Conservation (phyloP, 352 stramenopile genomes). For the Pythium rishiriense region DNA sequence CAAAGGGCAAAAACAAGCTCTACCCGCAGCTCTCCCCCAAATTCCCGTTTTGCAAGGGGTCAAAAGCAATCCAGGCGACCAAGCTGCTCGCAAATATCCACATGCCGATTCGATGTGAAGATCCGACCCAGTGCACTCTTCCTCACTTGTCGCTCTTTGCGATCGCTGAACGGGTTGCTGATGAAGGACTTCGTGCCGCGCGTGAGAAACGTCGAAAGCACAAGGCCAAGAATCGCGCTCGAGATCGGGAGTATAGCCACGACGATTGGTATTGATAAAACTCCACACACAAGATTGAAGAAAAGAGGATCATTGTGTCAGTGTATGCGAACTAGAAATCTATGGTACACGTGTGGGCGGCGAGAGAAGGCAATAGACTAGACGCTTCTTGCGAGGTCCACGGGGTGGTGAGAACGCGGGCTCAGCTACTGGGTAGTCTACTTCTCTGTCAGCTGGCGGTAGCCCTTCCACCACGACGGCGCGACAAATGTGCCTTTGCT, state of each 20-base stretch:
- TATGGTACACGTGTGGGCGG: constrained; percentile 26
- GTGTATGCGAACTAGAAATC: constrained; percentile 18
- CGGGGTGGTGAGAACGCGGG: no score
- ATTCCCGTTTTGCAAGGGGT: constrained; percentile 47
- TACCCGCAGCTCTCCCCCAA: constrained; percentile 26
- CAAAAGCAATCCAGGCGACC: constrained; percentile 10
- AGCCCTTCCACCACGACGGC: constrained; percentile 91
- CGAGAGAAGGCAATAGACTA: neutral
- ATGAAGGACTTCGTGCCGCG: constrained; percentile 32
- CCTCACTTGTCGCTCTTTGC: constrained; percentile 55
- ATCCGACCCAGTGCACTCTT: constrained; percentile 34
- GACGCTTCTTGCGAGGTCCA: neutral
- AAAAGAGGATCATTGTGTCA: constrained; percentile 7
- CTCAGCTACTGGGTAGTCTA: constrained; percentile 28
- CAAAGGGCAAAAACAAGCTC: neutral
- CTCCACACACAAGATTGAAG: no score
- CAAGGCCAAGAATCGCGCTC: constrained; percentile 18
- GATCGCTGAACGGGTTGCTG: constrained; percentile 52
- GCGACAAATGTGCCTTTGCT: constrained; percentile 82
- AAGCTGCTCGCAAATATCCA: constrained; percentile 25
- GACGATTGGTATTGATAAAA: constrained; percentile 6
- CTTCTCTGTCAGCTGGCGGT: constrained; percentile 93
- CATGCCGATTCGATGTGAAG: constrained; percentile 35
- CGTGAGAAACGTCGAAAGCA: constrained; percentile 13
- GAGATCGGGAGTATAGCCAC: neutral